A percentile compares a stretch with the other conserved stretches of the same genome.
These are phyloP conservation scores for Lodderomyces theae DNA, from an alignment of 1,139 yeast species.

Conservation along the genomic window DNA sequence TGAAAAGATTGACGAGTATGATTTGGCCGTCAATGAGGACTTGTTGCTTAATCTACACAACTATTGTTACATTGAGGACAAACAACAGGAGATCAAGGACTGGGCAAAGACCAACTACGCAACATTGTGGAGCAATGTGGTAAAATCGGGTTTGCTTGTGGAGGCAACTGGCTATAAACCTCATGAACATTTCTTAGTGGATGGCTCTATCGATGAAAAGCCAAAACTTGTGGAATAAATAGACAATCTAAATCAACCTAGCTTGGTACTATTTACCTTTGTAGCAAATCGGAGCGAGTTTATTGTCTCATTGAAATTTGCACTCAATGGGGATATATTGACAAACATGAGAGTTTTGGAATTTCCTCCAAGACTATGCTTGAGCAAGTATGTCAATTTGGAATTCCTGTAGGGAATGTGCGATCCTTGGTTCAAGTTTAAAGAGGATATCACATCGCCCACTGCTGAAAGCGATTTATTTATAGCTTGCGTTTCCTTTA, in stretches of 20 bases:
- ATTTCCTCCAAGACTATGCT: slow-evolving; percentile 79
- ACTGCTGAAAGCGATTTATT: slow-evolving; percentile 84
- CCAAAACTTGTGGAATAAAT: slow-evolving; percentile 4
- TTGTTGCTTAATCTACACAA: slow-evolving; percentile 58
- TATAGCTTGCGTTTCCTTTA: slow-evolving; percentile 86
- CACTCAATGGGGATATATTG: slow-evolving; percentile 68
- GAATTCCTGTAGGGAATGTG: slow-evolving; percentile 58
- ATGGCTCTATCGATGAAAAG: slow-evolving; percentile 8
- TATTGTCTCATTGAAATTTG: slow-evolving; percentile 71
- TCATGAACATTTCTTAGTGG: slow-evolving; percentile 20
- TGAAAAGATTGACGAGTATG: slow-evolving; percentile 50
- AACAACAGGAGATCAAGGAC: slow-evolving; percentile 44
- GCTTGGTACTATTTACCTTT: slow-evolving; percentile 62
- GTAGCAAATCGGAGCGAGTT: slow-evolving; percentile 89
- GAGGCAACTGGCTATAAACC: slow-evolving; percentile 37
- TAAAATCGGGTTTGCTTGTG: slow-evolving; percentile 36
- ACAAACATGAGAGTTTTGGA: slow-evolving; percentile 95
- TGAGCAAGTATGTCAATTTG: slow-evolving; percentile 74
- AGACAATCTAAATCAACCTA: slow-evolving; percentile 11
- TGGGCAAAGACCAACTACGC: slow-evolving; percentile 54
- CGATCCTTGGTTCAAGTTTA: slow-evolving; percentile 37
- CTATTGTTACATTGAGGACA: slow-evolving; percentile 51
- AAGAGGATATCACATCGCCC: slow-evolving; percentile 85
- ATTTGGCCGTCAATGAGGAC: slow-evolving; percentile 48
- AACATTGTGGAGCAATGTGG: slow-evolving; percentile 47